Base-by-base conservation (phyloP, 2,329 filamentous ascomycete genomes). In the Aspergillus sp. region DNA sequence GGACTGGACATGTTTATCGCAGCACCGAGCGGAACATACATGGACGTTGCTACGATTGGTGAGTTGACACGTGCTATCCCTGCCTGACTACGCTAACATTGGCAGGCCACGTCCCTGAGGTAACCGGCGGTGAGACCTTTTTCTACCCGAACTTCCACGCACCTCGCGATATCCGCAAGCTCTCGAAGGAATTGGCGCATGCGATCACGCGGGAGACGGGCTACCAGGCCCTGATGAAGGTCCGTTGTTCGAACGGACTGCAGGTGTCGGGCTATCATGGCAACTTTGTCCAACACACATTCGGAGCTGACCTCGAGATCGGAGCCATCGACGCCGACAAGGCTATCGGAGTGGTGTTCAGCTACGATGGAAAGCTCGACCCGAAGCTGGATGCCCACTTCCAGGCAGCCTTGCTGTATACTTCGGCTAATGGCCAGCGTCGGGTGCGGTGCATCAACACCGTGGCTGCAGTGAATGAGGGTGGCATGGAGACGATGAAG, bases 141-240 rank as follows among this genome's bases (percentile, higher is more conserved):
- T 97, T 96, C 79, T 99, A 96, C 74, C 93, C 95, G 49, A 99
- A 98, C 76, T 99, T 97, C 80, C 88, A 97, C 61, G 87, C 90
- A 7, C 91, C 91, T 7, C 87, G 95, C 39, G 95, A 99, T 76
- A 87, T 89, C 47, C 83, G 91, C 58, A 96, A 94, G 79, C 80
- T 99, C 41, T 89, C 89, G 2, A 85, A 89, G 51, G 95, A 99
- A 79, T 87, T 99, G 65, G 87, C 88, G 67, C 94, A 97, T 71
- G 88, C 91, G 0, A 87, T 97, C 30, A 92, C 88, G 2, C 85
- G 95, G 64, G 93, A 97, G 75, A 97, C 94, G 50, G 95, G 95
- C 21, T 98, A 91, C 80, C 94, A 97, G 77, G 92, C 92, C 19
- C 81, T 99, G 68, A 96, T 99, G 91, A 99, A 99, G 82, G 94